Base-by-base conservation (phyloP, 2,329 filamentous ascomycete species). In the Chlorencoelia australis region DNA sequence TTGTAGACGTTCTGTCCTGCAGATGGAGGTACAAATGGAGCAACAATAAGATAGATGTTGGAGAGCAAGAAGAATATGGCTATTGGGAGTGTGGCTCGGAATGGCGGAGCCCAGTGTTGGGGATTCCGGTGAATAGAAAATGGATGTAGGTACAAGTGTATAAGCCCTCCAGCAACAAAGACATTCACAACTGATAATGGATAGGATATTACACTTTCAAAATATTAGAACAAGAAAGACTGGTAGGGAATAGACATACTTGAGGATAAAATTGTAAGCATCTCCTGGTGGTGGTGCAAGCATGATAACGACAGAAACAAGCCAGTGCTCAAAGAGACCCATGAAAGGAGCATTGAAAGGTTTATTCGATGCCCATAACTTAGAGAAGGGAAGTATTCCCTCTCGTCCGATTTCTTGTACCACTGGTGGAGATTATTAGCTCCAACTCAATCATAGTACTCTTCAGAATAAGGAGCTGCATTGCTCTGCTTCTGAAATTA, bases 321-420 rank as follows among this genome's bases (percentile, higher is more conserved):
- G 53, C 69, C 72, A 81, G 61, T 79, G 75, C 61, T 73, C 68
- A 41, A 75, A 74, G 2, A 79, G 65, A 31, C 71, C 75, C 16
- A 70, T 68, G 30, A 74, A 65, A 3, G 74, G 75, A 0, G 73
- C 73, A 49, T 75, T 75, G 52, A 77, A 74, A 0, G 76, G 76
- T 30, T 68, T 65, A 56, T 75, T 80, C 55, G 70, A 75, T 9
- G 75, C 75, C 65, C 72, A 80, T 46, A 81, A 61, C 1, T 63
- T 59, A 0, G 74, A 75, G 39, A 72, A 76, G 0, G 77, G 77
- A 2, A 82, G 57, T n/a, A 81, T 66, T 18, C 75, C 76, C 56
- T 81, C 76, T 8, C 74, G 71, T 4, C 73, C 76, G 11, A 80
- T 67, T 53, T 79, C 75, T 55, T 79, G 77, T 0, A 77, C 75